Evolutionary conservation across 2,329 filamentous ascomycete species (phyloP).

Genomic region (Fonsecaea monophora): DNA sequence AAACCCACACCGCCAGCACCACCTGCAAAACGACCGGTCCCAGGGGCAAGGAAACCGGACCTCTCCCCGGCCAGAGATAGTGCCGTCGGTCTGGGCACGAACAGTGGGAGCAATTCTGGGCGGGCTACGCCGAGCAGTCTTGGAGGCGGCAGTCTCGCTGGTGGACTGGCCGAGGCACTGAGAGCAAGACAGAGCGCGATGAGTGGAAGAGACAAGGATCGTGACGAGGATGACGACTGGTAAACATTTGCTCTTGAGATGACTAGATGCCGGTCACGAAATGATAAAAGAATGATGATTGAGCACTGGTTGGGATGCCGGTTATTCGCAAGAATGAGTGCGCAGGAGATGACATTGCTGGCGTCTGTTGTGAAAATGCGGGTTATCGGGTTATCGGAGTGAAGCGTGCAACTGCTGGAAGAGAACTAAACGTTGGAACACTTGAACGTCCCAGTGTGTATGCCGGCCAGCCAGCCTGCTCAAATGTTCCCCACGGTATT

Average conservation of each 20-base stretch:
- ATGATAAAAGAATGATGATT: neutral
- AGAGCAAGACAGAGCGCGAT: conserved; percentile 77
- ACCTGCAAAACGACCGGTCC: conserved; percentile 78
- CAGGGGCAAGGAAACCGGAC: conserved; percentile 71
- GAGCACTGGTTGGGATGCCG: neutral
- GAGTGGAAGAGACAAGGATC: conserved; percentile 62
- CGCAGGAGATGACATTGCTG: neutral
- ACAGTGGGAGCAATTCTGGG: conserved; percentile 67
- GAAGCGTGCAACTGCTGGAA: neutral
- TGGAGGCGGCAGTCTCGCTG: conserved; percentile 68
- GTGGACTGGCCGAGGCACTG: conserved; percentile 79
- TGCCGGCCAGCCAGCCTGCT: too few relatives aligned
- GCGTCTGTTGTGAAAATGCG: neutral
- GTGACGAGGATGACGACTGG: conserved; percentile 74
- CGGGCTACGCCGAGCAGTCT: conserved; percentile 70
- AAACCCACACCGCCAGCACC: conserved; percentile 76
- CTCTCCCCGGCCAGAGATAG: conserved; percentile 69
- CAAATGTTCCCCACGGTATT: too few relatives aligned
- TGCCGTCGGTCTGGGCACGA: conserved; percentile 54
- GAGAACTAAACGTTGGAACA: neutral
- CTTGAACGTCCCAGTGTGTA: too few relatives aligned
- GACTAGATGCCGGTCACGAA: neutral
- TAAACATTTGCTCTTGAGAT: conserved; percentile 44
- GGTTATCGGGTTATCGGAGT: neutral
- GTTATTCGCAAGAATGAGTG: neutral